Percentiles rank a stretch among this genome's conserved stretches.
Conservation (phyloP, 2,329 filamentous ascomycete genomes). For the Apiospora saccharicola region DNA sequence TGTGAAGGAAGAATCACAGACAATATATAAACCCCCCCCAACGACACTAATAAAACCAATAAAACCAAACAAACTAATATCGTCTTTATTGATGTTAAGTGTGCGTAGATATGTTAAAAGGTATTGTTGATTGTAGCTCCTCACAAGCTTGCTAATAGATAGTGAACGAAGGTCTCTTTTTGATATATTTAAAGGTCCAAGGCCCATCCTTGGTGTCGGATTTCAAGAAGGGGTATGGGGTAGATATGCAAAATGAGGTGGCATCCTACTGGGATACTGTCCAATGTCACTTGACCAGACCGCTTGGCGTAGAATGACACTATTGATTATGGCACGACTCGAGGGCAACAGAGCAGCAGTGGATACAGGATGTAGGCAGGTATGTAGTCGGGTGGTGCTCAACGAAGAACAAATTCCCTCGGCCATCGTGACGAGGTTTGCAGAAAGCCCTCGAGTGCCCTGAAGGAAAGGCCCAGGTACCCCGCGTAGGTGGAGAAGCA, state of each 20-base stretch:
- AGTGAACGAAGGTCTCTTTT: no score
- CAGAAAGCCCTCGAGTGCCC: neutral
- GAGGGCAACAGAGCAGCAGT: neutral
- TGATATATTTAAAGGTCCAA: no score
- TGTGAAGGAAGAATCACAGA: neutral
- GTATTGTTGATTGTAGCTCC: no score
- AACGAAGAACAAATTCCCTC: neutral
- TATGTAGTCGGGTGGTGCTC: neutral
- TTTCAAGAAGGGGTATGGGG: neutral
- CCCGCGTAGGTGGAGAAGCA: constrained; percentile 14
- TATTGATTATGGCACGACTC: neutral
- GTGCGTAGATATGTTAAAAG: neutral
- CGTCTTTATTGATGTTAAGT: neutral
- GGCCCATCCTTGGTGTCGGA: no score
- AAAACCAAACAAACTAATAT: neutral
- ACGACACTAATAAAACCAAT: no score
- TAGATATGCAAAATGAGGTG: neutral
- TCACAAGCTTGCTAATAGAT: no score
- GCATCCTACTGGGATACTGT: neutral
- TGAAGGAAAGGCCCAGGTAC: neutral
- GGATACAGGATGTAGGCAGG: neutral
- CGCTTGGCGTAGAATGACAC: neutral
- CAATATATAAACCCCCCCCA: neutral
- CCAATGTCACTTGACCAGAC: neutral
- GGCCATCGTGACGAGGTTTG: constrained; percentile 17